These are phyloP conservation scores for Phytophthora europaea DNA, from an alignment of 352 stramenopile genomes.

Conservation along the genomic window DNA sequence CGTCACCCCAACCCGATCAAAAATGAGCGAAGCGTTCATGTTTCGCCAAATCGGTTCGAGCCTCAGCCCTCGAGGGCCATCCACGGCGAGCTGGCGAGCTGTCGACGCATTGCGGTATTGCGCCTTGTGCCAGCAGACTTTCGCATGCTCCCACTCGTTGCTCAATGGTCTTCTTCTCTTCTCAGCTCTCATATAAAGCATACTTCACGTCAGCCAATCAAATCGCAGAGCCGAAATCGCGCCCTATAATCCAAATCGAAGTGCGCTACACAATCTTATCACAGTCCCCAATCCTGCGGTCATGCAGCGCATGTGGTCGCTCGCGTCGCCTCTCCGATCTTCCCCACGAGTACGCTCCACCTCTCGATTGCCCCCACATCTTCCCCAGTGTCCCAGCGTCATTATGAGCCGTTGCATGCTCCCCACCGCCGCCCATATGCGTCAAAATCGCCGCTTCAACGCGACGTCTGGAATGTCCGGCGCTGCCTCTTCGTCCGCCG, in stretches of 20 bases:
- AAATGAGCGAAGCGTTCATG: too few relatives aligned
- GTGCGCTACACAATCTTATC: not conserved
- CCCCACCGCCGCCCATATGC: conserved; percentile 9
- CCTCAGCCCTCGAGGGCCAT: too few relatives aligned
- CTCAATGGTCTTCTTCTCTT: not conserved
- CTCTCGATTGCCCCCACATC: not conserved
- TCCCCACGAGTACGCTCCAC: not conserved
- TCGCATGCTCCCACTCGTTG: too few relatives aligned
- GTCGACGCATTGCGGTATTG: too few relatives aligned
- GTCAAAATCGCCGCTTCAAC: conserved; percentile 11
- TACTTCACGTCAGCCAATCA: not conserved
- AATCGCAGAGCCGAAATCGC: not conserved
- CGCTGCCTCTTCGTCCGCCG: conserved; percentile 7
- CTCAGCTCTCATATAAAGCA: not conserved
- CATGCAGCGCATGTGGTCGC: conserved; percentile 10
- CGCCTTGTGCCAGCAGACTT: too few relatives aligned
- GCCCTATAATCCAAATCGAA: not conserved
- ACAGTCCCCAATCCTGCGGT: not conserved
- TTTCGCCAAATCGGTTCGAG: too few relatives aligned
- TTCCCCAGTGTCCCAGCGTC: not conserved
- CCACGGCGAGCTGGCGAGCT: too few relatives aligned
- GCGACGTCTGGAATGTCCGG: conserved; percentile 12
- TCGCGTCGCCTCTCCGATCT: not conserved
- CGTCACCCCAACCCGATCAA: too few relatives aligned
- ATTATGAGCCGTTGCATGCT: not conserved